Evolutionary conservation across 2,329 filamentous ascomycete genomes (phyloP).

Genomic region (Trichoderma sp.): DNA sequence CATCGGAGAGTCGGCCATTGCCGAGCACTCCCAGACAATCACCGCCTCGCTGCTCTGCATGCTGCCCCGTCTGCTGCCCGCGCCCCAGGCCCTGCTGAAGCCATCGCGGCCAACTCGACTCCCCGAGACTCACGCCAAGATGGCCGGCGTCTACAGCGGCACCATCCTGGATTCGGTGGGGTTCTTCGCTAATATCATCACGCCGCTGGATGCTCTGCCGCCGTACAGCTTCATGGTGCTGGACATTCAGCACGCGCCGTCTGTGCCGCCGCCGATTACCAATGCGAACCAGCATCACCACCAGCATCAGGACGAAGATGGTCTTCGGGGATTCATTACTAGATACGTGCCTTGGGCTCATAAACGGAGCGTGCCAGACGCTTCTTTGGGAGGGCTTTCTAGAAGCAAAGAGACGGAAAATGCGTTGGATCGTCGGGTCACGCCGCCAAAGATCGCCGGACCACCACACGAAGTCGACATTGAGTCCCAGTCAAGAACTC

Average conservation of each 20-base stretch:
- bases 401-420: not conserved
- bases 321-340: not conserved
- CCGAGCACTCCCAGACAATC: conserved; percentile 56
- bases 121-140: conserved; percentile 52
- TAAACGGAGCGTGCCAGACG: not conserved
- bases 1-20: conserved; percentile 58
- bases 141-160: conserved; percentile 58
- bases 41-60: conserved; percentile 57
- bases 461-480: conserved; percentile 1
- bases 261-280: conserved; percentile 22
- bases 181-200: conserved; percentile 61
- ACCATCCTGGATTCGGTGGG: conserved; percentile 53
- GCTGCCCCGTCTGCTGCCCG: conserved; percentile 59
- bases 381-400: not conserved
- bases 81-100: conserved; percentile 60
- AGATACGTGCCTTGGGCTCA: not conserved
- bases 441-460: not conserved
- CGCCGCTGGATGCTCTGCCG: conserved; percentile 49
- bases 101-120: conserved; percentile 53
- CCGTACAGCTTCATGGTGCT: conserved; percentile 49
- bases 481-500: not conserved
- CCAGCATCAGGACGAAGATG: not conserved
- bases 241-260: conserved; percentile 44
- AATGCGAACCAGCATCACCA: not conserved
- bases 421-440: not conserved